A percentile compares a stretch with the other conserved stretches of the same genome.
phyloP scores from a whole-genome alignment of 148 eudicot genomes.

The Tetragonia tetragonoides region DNA sequence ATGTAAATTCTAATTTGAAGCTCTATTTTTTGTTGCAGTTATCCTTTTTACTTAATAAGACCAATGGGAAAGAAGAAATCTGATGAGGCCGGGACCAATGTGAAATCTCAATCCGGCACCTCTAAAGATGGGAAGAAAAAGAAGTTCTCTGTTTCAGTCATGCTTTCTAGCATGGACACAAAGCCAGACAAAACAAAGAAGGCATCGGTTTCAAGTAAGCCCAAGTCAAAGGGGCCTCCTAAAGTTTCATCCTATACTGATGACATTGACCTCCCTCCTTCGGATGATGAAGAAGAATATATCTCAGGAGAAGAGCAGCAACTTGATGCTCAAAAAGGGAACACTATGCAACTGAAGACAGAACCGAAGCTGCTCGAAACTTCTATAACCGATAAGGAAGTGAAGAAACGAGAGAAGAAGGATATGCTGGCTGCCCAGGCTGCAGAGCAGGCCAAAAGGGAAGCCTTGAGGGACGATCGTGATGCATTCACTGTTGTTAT shows the following conservation, averaged over 20 bases:
- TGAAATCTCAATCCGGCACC: conserved; percentile 33
- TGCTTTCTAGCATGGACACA: conserved; percentile 42
- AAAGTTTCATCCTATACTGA: conserved; percentile 28
- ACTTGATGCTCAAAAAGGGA: neutral
- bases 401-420: conserved; percentile 36
- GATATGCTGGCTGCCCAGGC: conserved; percentile 24
- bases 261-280: conserved; percentile 37
- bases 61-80: conserved; percentile 51
- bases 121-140: conserved; percentile 49
- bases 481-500: conserved; percentile 69
- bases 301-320: no score
- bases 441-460: conserved; percentile 16
- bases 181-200: conserved; percentile 38
- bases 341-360: conserved; percentile 1
- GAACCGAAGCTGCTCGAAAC: conserved; percentile 29
- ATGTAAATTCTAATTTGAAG: no score
- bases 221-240: conserved; percentile 27
- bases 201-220: conserved; percentile 24
- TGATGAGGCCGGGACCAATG: conserved; percentile 32
- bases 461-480: conserved; percentile 47
- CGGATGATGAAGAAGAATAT: conserved; percentile 33
- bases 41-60: neutral
- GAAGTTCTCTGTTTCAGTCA: conserved; percentile 44
- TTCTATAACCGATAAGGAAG: conserved; percentile 33
- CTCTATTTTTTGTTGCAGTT: no score